phyloP scores from a whole-genome alignment of 139 green algal genomes.

The Coelastrella sp. region DNA sequence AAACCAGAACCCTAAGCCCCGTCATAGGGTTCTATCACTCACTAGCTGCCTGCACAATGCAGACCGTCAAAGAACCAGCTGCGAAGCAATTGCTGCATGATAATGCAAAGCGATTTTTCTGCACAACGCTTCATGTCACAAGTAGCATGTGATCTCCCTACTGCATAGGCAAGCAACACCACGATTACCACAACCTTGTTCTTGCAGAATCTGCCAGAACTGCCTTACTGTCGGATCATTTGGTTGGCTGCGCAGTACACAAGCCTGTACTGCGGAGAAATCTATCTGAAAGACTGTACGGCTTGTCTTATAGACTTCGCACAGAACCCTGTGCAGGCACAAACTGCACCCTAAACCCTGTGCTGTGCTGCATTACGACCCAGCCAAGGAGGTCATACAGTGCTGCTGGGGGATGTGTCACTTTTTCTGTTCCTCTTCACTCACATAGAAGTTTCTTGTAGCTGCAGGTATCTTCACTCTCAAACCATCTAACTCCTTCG shows the following conservation, averaged over 20 bases:
- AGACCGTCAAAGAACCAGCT: too few species aligned
- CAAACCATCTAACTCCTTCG: slow-evolving; percentile 93
- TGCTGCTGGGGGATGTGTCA: neutral
- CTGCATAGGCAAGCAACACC: neutral
- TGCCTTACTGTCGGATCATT: neutral
- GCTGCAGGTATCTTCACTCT: slow-evolving; percentile 92
- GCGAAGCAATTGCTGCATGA: too few species aligned
- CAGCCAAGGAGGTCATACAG: neutral
- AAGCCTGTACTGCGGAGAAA: neutral
- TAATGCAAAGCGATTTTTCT: neutral
- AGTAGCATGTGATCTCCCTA: too few species aligned
- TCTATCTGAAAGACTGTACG: too few species aligned
- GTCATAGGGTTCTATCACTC: too few species aligned
- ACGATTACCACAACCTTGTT: neutral
- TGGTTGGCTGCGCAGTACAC: neutral
- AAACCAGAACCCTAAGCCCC: too few species aligned
- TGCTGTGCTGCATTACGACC: neutral
- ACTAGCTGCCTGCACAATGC: too few species aligned
- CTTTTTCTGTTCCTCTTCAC: slow-evolving; percentile 36
- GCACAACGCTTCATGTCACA: neutral
- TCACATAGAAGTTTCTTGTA: slow-evolving; percentile 92
- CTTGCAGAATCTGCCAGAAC: neutral
- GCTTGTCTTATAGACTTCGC: too few species aligned
- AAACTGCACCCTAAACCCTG: too few species aligned
- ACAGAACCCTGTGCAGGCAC: too few species aligned